Base-by-base conservation (phyloP, 805 yeast species). In the Lipomyces orientalis region DNA sequence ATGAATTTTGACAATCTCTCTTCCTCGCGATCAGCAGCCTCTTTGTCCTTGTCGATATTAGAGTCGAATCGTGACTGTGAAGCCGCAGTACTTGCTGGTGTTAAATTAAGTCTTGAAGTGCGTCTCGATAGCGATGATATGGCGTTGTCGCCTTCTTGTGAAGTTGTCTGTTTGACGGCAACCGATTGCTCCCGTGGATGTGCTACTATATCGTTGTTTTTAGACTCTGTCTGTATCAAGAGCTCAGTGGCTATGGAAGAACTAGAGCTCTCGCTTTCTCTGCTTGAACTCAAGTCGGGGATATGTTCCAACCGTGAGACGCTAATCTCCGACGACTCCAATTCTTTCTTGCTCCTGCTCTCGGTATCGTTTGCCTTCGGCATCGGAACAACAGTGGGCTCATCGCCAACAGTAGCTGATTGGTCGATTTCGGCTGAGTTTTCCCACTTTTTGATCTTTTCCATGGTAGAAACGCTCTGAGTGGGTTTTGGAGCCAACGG, bases 1-100 rank as follows among this genome's bases (percentile, higher is more conserved):
- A 67, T 14, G 16, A 67, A 67, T 37, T 64, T 67, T 9, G 68
- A 67, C 35, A 67, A 29, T 10, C 70, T 64, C 58, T 67, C 67
- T 52, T 67, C 70, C 35, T 67, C 70, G 4, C 68, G 62, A 37
- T 54, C 63, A 12, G 31, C 51, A 9, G 4, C 25, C 16, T 39
- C 61, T 29, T 34, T 65, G 62, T 52, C 55, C 34, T 52, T 52
- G 8, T 52, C 34, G 1, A 25, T 31, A 52, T 25, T 52, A 10
- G 55, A 29, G 16, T 25, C 35, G 14, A 10, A 31, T 25, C 12
- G 16, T 16, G 55, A 16, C 22, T n/a, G 8, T 3, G 22, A 43
- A 1, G 49, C 22, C 49, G 22, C 7, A 4, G 19, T 43, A 43
- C n/a, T 43, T 6, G 49, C 6, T 43, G n/a, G 22, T 16, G 49